Evolutionary conservation across 1,139 yeast genomes (phyloP), one percentile per base, ranked within the genome.

Genomic region (Zhuliangozyma parablackwelliae): DNA sequence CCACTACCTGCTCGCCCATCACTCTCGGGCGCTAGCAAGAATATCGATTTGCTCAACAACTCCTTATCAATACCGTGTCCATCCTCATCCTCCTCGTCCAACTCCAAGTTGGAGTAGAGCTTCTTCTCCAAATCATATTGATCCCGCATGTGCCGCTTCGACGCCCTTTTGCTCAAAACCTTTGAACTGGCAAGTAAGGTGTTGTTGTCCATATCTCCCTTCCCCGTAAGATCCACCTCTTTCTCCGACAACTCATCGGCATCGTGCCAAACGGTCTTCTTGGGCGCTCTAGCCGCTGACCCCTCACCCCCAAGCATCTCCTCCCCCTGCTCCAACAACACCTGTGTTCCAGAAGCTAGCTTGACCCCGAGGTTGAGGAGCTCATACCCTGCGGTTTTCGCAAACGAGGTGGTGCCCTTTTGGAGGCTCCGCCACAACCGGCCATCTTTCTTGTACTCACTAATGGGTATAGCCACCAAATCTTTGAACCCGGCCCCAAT

Each of bases 281-380:
- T 16, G 2, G 56, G 53, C 21, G 41, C 34, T 40, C 80, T 54
- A 28, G 70, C 69, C 9, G 70, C 55, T 0, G 79, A 59, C 0
- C 89, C 89, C 42, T 69, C 70, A 1, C 90, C 90, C 2, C 90
- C 90, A 38, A 85, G 62, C 5, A 74, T 72, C 43, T 79, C 83
- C 54, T 90, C 97, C 0, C 95, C 83, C 41, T 76, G 79, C 48
- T 89, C 97, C 35, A 90, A 63, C 8, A 87, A 59, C 0, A 81
- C 80, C 54, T 89, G 97, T 0, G 97, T 87, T 0, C 97, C 97
- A 5, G 90, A 83, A 1, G 95, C 94, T 28, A 90, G 56, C 50
- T 84, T 87, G 0, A 86, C 95, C 0, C 97, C 96, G 36, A 92
- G 65, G 49, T 82, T 82, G 31, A 90, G 67, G 28, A 90, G 59